These are phyloP conservation scores for Periconia digitata DNA, from an alignment of 2,329 filamentous ascomycete genomes.

Conservation along the genomic window DNA sequence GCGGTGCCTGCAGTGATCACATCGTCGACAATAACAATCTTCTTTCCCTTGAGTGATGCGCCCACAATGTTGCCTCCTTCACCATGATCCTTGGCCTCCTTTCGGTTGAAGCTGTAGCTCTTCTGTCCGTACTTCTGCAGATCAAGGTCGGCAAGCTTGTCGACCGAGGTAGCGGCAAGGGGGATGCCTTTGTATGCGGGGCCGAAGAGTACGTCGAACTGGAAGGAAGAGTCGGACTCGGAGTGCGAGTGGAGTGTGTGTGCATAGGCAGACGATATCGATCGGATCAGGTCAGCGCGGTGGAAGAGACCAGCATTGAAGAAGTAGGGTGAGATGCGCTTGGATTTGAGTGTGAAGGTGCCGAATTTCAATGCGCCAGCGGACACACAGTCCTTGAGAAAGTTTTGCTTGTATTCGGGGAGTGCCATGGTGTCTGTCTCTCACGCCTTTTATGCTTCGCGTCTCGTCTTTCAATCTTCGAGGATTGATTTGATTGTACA, in stretches of 20 bases:
- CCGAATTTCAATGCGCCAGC: constrained; percentile 78
- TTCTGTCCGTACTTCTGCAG: constrained; percentile 65
- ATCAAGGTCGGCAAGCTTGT: constrained; percentile 73
- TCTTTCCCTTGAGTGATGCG: constrained; percentile 79
- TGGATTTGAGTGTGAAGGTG: constrained; percentile 87
- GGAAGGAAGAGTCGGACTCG: constrained; percentile 46
- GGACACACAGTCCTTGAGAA: constrained; percentile 69
- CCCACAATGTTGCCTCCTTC: constrained; percentile 94
- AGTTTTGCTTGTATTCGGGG: constrained; percentile 62
- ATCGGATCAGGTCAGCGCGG: constrained; percentile 72
- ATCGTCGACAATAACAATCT: constrained; percentile 89
- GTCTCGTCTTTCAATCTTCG: constrained; percentile 4
- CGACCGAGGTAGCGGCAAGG: constrained; percentile 74
- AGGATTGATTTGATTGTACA: constrained; percentile 1
- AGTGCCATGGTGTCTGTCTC: constrained; percentile 24
- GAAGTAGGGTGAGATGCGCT: constrained; percentile 90
- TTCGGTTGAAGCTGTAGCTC: constrained; percentile 91
- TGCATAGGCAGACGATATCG: constrained; percentile 82
- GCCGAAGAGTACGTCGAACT: constrained; percentile 85
- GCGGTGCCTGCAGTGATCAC: constrained; percentile 95
- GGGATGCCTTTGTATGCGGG: constrained; percentile 98
- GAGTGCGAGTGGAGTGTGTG: constrained; percentile 55
- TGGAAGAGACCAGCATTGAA: constrained; percentile 96
- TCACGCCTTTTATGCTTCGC: too few relatives aligned
- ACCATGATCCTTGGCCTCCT: constrained; percentile 94